Percentiles rank a stretch among this genome's conserved stretches.
Evolutionary conservation across 306 rosid species (phyloP).

Genomic region (Morella rubra): DNA sequence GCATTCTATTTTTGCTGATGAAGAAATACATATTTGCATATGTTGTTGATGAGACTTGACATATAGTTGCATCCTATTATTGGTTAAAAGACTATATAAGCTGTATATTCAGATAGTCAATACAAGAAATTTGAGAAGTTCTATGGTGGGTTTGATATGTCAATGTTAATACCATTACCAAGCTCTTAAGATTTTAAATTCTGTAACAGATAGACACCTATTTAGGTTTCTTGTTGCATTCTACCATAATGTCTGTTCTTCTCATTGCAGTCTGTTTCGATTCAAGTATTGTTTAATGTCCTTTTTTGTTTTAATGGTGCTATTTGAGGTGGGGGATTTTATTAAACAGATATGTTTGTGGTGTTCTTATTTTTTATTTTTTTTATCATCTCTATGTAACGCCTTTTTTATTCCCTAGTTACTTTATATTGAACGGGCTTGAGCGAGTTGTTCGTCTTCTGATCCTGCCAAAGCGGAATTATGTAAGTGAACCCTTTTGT

Average conservation of each 20-base stretch:
- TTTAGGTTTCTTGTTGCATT: not conserved
- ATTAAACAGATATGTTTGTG: not conserved
- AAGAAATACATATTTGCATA: not conserved
- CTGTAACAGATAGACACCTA: not conserved
- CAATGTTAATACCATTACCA: not conserved
- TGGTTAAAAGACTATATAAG: not conserved
- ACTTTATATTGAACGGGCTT: slow-evolving; percentile 86
- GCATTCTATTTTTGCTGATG: not conserved
- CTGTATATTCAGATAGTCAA: not conserved
- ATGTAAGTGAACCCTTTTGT: slow-evolving; percentile 55
- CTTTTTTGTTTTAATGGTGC: not conserved
- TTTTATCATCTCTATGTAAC: slow-evolving; percentile 9
- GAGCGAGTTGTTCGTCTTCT: slow-evolving; percentile 86
- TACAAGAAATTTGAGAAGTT: not conserved
- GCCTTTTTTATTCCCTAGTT: slow-evolving; percentile 44
- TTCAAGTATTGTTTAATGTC: not conserved
- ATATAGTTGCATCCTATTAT: not conserved
- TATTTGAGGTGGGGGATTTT: not conserved
- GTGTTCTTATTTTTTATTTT: not conserved
- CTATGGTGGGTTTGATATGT: not conserved
- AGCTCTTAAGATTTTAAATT: not conserved
- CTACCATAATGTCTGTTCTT: not conserved
- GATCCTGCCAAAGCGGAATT: slow-evolving; percentile 82
- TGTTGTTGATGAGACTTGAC: not conserved
- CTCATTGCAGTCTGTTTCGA: not conserved